phyloP scores from a whole-genome alignment of 2,329 filamentous ascomycete species.

The Cladosporium colombiae region DNA sequence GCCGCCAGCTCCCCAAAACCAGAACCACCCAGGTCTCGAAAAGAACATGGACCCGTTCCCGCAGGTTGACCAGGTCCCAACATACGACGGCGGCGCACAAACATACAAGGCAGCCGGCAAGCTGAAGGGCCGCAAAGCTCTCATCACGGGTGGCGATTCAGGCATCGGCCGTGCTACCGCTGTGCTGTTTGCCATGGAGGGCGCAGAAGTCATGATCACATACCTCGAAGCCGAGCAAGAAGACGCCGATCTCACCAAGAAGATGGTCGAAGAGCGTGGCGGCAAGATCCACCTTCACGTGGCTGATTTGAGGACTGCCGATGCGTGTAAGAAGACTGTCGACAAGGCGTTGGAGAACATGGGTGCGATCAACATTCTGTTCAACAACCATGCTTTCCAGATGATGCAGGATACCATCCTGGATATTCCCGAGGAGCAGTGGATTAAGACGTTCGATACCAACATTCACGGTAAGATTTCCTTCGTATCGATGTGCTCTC shows the following conservation, averaged over 20 bases:
- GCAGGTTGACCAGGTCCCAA: slow-evolving; percentile 65
- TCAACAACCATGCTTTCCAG: slow-evolving; percentile 72
- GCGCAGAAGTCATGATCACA: slow-evolving; percentile 70
- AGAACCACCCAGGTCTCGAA: slow-evolving; percentile 56
- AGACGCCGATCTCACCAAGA: slow-evolving; percentile 74
- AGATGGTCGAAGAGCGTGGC: slow-evolving; percentile 66
- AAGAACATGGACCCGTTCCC: slow-evolving; percentile 60
- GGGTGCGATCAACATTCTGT: slow-evolving; percentile 71
- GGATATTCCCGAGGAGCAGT: slow-evolving; percentile 76
- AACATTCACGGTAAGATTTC: slow-evolving; percentile 65
- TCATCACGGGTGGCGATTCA: slow-evolving; percentile 80
- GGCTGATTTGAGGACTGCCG: slow-evolving; percentile 64
- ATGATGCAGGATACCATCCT: slow-evolving; percentile 72
- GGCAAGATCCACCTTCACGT: slow-evolving; percentile 64
- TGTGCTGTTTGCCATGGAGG: slow-evolving; percentile 78
- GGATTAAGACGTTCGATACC: slow-evolving; percentile 75
- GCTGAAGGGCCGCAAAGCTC: slow-evolving; percentile 70
- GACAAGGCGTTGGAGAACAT: slow-evolving; percentile 66
- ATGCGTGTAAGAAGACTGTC: slow-evolving; percentile 70
- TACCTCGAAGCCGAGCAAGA: slow-evolving; percentile 75
- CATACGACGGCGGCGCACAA: slow-evolving; percentile 65
- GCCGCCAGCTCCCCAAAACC: slow-evolving; percentile 42
- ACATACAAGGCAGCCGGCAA: slow-evolving; percentile 76
- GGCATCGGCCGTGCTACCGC: slow-evolving; percentile 77
- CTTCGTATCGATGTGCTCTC: neutral